These are phyloP conservation scores for Acanthamoeba rhysodes DNA, from an alignment of 208 protist species.

Conservation along the genomic window DNA sequence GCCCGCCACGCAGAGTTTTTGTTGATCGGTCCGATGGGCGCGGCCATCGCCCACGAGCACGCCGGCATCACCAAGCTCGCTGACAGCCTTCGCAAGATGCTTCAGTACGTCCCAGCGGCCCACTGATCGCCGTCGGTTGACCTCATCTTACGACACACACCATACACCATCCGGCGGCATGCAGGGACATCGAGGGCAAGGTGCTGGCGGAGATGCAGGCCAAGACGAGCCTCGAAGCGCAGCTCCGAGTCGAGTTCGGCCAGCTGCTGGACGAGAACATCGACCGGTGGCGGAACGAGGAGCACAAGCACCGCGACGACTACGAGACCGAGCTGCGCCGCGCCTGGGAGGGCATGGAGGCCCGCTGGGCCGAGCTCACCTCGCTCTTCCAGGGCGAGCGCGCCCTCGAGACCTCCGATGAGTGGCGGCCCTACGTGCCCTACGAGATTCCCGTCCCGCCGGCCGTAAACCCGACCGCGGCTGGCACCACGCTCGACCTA, in stretches of 20 bases:
- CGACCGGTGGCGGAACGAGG: background rate
- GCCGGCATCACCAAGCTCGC: background rate
- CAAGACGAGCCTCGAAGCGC: constrained; percentile 37
- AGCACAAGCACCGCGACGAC: background rate
- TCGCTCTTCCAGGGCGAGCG: constrained; percentile 49
- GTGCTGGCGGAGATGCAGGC: constrained; percentile 60
- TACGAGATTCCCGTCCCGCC: constrained; percentile 2
- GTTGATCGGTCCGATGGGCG: constrained; percentile 47
- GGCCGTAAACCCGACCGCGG: background rate
- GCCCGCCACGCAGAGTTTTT: background rate
- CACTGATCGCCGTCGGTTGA: too few species aligned
- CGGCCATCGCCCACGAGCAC: constrained; percentile 60
- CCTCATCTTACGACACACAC: background rate
- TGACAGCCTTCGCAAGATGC: constrained; percentile 1
- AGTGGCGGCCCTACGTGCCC: constrained; percentile 22
- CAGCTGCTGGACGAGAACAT: constrained; percentile 38
- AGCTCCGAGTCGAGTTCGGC: constrained; percentile 4
- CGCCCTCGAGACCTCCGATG: constrained; percentile 23
- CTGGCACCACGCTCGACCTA: background rate
- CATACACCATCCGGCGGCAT: background rate
- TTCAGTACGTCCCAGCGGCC: background rate
- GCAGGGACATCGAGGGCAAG: constrained; percentile 40
- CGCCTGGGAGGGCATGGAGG: constrained; percentile 57
- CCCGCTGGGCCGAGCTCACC: constrained; percentile 42
- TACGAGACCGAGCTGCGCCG: constrained; percentile 6